phyloP scores from a whole-genome alignment of 148 eudicot genomes.

The Talinum fruticosum region DNA sequence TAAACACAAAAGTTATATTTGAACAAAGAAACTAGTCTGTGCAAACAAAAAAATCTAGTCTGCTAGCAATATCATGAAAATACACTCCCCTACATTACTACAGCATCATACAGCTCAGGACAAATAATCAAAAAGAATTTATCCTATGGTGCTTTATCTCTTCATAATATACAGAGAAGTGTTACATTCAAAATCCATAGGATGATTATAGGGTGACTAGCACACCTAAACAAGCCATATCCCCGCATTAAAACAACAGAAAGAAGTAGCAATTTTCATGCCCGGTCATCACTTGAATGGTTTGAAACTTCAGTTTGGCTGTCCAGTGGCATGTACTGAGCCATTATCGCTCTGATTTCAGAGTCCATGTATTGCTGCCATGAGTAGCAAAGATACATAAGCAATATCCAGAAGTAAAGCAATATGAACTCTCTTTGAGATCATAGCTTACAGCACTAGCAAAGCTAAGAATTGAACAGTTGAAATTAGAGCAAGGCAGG shows the following conservation, averaged over 20 bases:
- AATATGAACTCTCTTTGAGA: not conserved
- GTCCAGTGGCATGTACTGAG: conserved; percentile 94
- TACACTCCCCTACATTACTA: conserved; percentile 25
- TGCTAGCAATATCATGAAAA: conserved; percentile 13
- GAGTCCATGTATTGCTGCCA: conserved; percentile 91
- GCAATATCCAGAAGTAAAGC: not conserved
- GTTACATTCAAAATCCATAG: conserved; percentile 24
- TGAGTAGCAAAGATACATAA: not conserved
- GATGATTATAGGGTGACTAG: conserved; percentile 22
- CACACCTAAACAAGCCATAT: conserved; percentile 29
- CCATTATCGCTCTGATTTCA: conserved; percentile 95
- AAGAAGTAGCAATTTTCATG: conserved; percentile 26
- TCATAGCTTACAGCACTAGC: not conserved
- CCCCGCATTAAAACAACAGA: conserved; percentile 7
- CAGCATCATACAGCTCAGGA: conserved; percentile 24
- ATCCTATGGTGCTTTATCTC: conserved; percentile 23
- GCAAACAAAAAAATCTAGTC: too few relatives aligned
- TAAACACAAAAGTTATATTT: too few relatives aligned
- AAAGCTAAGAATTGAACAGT: not conserved
- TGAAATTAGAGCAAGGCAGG: not conserved
- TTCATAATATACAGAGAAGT: conserved; percentile 34
- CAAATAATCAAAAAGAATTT: conserved; percentile 15
- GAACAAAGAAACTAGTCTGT: too few relatives aligned
- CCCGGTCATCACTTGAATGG: conserved; percentile 54
- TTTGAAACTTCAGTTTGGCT: conserved; percentile 67